Conservation (phyloP, 352 stramenopile species). For the Phytophthora cactorum region DNA sequence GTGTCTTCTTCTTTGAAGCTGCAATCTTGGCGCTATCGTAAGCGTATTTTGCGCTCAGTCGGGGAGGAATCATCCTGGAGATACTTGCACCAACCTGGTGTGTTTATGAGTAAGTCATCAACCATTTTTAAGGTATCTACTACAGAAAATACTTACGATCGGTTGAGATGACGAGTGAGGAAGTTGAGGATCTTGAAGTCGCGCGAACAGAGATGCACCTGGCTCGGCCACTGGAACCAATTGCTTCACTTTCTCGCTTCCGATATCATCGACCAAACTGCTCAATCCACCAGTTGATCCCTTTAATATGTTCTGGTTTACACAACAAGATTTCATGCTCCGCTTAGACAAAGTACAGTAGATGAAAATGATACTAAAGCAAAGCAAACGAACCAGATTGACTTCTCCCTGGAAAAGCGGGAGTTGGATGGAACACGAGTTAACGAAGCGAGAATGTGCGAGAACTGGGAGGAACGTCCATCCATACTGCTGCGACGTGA, state of each 20-base stretch:
- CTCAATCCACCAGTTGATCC: slow-evolving; percentile 23
- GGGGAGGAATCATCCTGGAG: slow-evolving; percentile 57
- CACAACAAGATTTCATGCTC: background rate
- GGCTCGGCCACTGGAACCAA: slow-evolving; percentile 40
- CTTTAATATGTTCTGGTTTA: slow-evolving; percentile 46
- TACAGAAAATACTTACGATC: slow-evolving; percentile 41
- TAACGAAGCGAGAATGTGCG: slow-evolving; percentile 39
- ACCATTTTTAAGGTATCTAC: background rate
- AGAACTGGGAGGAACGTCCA: slow-evolving; percentile 77
- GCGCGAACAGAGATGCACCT: slow-evolving; percentile 62
- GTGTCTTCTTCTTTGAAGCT: slow-evolving; percentile 66
- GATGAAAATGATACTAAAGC: background rate
- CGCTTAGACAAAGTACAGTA: background rate
- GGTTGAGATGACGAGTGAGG: slow-evolving; percentile 38
- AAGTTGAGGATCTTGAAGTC: slow-evolving; percentile 69
- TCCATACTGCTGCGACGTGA: slow-evolving; percentile 53
- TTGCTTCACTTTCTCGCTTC: slow-evolving; percentile 53
- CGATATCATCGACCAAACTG: slow-evolving; percentile 47
- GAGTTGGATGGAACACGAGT: slow-evolving; percentile 51
- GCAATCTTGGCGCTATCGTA: slow-evolving; percentile 57
- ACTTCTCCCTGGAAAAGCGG: slow-evolving; percentile 70
- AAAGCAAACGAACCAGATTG: slow-evolving; percentile 50
- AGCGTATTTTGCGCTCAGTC: slow-evolving; percentile 46
- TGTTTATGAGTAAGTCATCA: background rate
- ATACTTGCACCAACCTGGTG: slow-evolving; percentile 33